These are phyloP conservation scores for Pseudocercospora cruenta DNA, from an alignment of 2,329 filamentous ascomycete species.

Conservation along the genomic window DNA sequence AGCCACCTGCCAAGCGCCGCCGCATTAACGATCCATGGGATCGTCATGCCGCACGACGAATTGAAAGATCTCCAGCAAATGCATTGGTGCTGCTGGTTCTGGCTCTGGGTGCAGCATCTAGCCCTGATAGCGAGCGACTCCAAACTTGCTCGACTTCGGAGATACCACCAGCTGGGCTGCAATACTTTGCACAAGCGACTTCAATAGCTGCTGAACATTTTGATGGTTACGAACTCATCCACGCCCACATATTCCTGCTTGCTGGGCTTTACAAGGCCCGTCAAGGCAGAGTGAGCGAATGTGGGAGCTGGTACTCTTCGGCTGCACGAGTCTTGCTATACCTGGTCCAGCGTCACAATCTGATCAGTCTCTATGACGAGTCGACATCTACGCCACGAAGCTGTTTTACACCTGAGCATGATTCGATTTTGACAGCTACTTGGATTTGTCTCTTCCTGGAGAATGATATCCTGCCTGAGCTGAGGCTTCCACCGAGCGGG, in stretches of 20 bases:
- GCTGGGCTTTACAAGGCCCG: conserved; percentile 86
- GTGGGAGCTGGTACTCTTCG: conserved; percentile 67
- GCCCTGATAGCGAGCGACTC: neutral
- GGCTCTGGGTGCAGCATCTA: conserved; percentile 68
- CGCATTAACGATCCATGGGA: neutral
- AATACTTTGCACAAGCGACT: conserved; percentile 81
- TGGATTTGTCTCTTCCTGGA: conserved; percentile 93
- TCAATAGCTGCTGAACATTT: conserved; percentile 80
- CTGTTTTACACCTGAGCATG: conserved; percentile 32
- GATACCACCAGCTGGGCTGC: conserved; percentile 66
- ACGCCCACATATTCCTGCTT: conserved; percentile 80
- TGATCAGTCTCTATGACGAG: neutral
- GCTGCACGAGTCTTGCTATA: conserved; percentile 65
- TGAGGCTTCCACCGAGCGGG: conserved; percentile 62
- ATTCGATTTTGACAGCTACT: conserved; percentile 64
- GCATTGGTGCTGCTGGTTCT: conserved; percentile 79
- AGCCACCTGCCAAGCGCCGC: conserved; percentile 6
- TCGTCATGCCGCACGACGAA: neutral
- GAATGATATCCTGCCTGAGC: conserved; percentile 86
- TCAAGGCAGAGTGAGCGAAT: conserved; percentile 79
- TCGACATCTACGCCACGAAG: neutral
- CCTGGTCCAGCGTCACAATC: conserved; percentile 45
- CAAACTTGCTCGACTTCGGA: neutral
- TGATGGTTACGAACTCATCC: conserved; percentile 74
- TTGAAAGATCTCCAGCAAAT: conserved; percentile 68